Conservation (phyloP, 2,329 filamentous ascomycete genomes). For the Colletotrichum godetiae region DNA sequence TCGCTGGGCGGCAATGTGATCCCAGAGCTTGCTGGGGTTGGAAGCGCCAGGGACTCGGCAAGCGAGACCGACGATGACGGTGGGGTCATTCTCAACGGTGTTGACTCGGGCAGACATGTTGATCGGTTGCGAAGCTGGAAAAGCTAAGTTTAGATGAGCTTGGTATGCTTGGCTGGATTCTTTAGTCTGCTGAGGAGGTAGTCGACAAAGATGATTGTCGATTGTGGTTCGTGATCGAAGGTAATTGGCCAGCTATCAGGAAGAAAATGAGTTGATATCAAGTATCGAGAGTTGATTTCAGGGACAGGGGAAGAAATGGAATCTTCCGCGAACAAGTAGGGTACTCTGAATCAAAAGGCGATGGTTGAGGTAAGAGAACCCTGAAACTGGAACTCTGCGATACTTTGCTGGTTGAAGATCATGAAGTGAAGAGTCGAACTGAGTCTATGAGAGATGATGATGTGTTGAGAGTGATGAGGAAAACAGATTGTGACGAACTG, state of each 20-base stretch:
- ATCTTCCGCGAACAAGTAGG: constrained; percentile 5
- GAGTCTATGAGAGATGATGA: background rate
- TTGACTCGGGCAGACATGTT: constrained; percentile 34
- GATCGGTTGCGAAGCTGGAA: constrained; percentile 5
- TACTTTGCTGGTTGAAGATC: background rate
- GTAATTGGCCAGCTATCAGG: background rate
- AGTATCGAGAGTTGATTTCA: constrained; percentile 1
- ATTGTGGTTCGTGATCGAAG: background rate
- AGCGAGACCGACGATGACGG: constrained; percentile 46
- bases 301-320: background rate
- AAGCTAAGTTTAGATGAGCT: background rate
- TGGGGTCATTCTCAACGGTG: constrained; percentile 40
- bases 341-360: background rate
- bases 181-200: background rate
- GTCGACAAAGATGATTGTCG: background rate
- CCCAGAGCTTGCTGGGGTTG: constrained; percentile 43
- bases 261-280: background rate
- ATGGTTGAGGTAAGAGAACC: background rate
- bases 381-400: background rate
- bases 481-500: background rate
- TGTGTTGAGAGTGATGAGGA: background rate
- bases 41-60: constrained; percentile 45
- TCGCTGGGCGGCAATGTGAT: constrained; percentile 38
- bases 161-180: background rate
- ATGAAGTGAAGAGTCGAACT: constrained; percentile 13